A percentile compares a stretch with the other conserved stretches of the same genome.
Conservation (phyloP, 805 yeast species). For the Candida odintsovae region DNA sequence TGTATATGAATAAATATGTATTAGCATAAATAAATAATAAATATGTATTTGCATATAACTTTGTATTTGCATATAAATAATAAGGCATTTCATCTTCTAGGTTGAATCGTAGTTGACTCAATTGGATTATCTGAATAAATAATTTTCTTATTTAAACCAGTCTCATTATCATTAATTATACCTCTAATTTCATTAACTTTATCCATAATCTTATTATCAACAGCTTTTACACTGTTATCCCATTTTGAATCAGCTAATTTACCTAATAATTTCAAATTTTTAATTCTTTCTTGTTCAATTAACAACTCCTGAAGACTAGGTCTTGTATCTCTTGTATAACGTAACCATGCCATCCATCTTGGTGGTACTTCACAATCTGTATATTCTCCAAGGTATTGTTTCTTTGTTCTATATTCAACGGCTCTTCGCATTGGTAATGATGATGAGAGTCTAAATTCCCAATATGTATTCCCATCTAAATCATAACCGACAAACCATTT, state of each 20-base stretch:
- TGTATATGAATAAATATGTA: not conserved
- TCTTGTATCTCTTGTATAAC: constrained; percentile 50
- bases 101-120: constrained; percentile 32
- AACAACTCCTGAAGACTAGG: constrained; percentile 62
- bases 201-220: not conserved
- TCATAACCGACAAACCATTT: constrained; percentile 66
- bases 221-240: constrained; percentile 21
- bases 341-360: constrained; percentile 80
- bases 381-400: constrained; percentile 32
- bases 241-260: constrained; percentile 24
- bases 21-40: no score
- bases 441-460: constrained; percentile 66
- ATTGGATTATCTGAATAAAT: constrained; percentile 14
- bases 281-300: constrained; percentile 51
- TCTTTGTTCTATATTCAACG: constrained; percentile 47
- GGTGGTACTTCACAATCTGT: constrained; percentile 58
- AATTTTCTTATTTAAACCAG: no score
- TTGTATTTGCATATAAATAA: no score
- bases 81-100: constrained; percentile 22
- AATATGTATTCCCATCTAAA: constrained; percentile 77
- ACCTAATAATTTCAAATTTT: constrained; percentile 36
- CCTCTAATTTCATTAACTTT: not conserved
- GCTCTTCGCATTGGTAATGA: constrained; percentile 51
- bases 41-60: no score
- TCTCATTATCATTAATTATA: not conserved